A percentile compares a stretch with the other conserved stretches of the same genome.
These are phyloP conservation scores for Misopates orontium DNA, from an alignment of 257 asterid species.

Conservation along the genomic window DNA sequence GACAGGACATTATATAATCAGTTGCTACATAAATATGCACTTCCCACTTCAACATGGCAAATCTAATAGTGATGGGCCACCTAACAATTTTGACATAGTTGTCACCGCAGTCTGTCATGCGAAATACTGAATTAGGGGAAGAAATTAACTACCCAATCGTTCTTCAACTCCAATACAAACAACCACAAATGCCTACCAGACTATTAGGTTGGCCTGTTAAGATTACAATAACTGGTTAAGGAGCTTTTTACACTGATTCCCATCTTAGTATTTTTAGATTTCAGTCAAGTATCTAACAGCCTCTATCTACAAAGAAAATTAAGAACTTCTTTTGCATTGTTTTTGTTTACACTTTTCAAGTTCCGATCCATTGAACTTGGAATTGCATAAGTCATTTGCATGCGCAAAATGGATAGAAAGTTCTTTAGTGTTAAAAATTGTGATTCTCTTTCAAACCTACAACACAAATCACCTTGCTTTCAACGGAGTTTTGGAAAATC, in stretches of 20 bases:
- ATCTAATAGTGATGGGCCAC: conserved; percentile 4
- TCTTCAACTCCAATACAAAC: neutral
- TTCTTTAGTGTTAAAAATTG: no score
- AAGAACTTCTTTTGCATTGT: no score
- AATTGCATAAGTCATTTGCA: no score
- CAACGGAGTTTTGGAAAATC: no score
- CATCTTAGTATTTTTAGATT: conserved; percentile 15
- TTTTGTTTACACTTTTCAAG: no score
- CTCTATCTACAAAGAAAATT: conserved; percentile 1
- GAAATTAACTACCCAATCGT: neutral
- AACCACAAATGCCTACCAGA: no score
- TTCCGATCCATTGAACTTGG: no score
- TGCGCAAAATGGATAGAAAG: no score
- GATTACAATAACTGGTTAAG: no score
- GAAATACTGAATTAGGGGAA: neutral
- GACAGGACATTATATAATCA: neutral
- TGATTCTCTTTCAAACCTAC: no score
- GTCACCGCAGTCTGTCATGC: conserved; percentile 1
- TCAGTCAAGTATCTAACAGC: conserved; percentile 12
- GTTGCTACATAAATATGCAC: neutral
- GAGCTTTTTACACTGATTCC: conserved; percentile 11
- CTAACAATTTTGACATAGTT: conserved; percentile 6
- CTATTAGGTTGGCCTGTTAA: no score
- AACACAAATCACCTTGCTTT: no score
- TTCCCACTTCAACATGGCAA: conserved; percentile 9